These are phyloP conservation scores for Circinella umbellata DNA, from an alignment of 371 early-diverging fungal genomes.

Conservation along the genomic window DNA sequence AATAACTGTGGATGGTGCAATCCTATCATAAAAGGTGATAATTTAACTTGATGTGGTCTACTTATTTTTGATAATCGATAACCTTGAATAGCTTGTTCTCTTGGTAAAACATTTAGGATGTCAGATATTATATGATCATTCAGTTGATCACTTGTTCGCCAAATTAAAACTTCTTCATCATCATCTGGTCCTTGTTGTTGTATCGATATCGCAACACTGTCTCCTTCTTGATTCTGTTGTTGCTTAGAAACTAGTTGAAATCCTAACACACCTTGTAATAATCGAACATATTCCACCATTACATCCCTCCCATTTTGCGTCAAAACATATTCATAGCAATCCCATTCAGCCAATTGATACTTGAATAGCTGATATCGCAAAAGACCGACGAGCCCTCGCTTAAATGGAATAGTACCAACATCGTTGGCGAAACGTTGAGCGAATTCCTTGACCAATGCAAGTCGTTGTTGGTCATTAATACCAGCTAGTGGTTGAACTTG, in stretches of 20 bases:
- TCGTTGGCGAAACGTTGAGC: slow-evolving; percentile 16
- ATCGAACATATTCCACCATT: slow-evolving; percentile 24
- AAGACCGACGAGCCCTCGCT: slow-evolving; percentile 27
- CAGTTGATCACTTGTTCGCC: slow-evolving; percentile 30
- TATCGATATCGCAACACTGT: slow-evolving; percentile 10
- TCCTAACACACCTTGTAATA: slow-evolving; percentile 29
- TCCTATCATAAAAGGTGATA: slow-evolving; percentile 9
- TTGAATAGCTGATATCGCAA: slow-evolving; percentile 28
- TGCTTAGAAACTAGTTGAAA: slow-evolving; percentile 22
- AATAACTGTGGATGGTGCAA: slow-evolving; percentile 12
- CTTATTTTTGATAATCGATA: slow-evolving; percentile 12
- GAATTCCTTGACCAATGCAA: slow-evolving; percentile 25
- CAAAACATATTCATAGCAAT: slow-evolving; percentile 24
- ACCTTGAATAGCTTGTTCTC: background rate
- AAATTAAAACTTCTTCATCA: slow-evolving; percentile 15
- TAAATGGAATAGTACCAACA: slow-evolving; percentile 28
- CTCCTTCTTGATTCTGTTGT: background rate
- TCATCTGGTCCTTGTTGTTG: background rate
- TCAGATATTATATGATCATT: slow-evolving; percentile 18
- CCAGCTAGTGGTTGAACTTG: background rate
- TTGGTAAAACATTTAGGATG: slow-evolving; percentile 11
- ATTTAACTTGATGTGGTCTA: slow-evolving; percentile 5
- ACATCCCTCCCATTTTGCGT: slow-evolving; percentile 37
- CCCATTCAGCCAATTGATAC: slow-evolving; percentile 29
- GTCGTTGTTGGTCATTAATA: slow-evolving; percentile 20